phyloP scores from a whole-genome alignment of 1,139 yeast species.

The Arxiozyma slooffiae region DNA sequence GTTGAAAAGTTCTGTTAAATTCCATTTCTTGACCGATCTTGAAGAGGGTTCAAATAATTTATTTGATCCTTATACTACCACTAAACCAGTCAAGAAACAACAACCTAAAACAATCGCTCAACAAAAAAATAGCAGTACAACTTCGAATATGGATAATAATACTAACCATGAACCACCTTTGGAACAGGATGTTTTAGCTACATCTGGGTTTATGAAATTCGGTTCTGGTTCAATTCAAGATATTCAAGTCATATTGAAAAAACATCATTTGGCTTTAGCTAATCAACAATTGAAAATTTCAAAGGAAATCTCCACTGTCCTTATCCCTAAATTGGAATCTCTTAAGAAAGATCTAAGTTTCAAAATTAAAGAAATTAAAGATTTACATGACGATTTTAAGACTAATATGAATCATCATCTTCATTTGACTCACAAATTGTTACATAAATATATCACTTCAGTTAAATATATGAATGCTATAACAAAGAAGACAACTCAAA shows the following conservation, averaged over 20 bases:
- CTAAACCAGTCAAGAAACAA: conserved; percentile 16
- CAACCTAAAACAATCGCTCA: conserved; percentile 20
- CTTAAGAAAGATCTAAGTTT: conserved; percentile 54
- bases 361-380: conserved; percentile 50
- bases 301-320: conserved; percentile 46
- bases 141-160: background rate
- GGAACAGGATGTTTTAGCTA: conserved; percentile 16
- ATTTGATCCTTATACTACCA: conserved; percentile 28
- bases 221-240: conserved; percentile 45
- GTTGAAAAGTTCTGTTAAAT: conserved; percentile 50
- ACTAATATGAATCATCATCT: conserved; percentile 30
- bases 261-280: conserved; percentile 38
- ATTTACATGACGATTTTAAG: conserved; percentile 29
- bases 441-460: conserved; percentile 38
- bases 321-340: conserved; percentile 62
- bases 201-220: conserved; percentile 43
- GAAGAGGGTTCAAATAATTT: conserved; percentile 27
- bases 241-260: conserved; percentile 38
- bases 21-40: conserved; percentile 40
- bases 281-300: conserved; percentile 41
- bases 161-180: background rate
- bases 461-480: conserved; percentile 23
- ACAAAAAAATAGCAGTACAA: conserved; percentile 12
- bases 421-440: conserved; percentile 36
- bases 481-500: conserved; percentile 30